phyloP scores from a whole-genome alignment of 805 yeast genomes.

The Saccharomycopsis javanensis region DNA sequence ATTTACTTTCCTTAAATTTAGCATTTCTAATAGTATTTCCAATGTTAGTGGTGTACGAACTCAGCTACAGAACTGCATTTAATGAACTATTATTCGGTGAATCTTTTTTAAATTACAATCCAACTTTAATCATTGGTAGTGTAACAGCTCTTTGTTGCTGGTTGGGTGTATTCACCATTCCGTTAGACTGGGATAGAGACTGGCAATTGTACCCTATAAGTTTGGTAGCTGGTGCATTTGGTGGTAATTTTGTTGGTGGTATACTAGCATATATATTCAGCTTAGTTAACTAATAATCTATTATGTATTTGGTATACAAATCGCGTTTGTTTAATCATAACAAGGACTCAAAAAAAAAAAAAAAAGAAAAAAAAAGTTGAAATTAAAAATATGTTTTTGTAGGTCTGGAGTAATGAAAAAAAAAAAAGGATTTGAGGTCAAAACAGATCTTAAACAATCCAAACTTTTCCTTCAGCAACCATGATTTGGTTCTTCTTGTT shows the following conservation, averaged over 20 bases:
- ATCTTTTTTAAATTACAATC: conserved; percentile 10
- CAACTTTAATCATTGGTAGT: conserved; percentile 14
- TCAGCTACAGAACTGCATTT: conserved; percentile 28
- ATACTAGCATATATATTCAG: conserved; percentile 3
- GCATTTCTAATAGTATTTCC: conserved; percentile 55
- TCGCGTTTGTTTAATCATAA: background rate
- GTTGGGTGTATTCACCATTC: conserved; percentile 90
- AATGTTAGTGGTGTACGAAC: conserved; percentile 42
- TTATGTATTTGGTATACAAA: background rate
- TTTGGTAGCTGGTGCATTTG: conserved; percentile 63
- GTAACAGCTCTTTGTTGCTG: conserved; percentile 57
- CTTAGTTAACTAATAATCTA: background rate
- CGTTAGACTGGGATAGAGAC: conserved; percentile 94
- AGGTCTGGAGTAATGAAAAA: too few relatives aligned
- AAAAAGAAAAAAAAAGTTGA: background rate
- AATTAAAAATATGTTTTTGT: too few relatives aligned
- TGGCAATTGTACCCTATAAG: conserved; percentile 98
- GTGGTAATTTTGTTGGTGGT: conserved; percentile 59
- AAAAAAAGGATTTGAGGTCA: background rate
- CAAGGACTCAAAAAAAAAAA: too few relatives aligned
- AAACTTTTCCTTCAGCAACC: conserved; percentile 39
- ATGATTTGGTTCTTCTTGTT: conserved; percentile 37
- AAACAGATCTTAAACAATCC: conserved; percentile 24
- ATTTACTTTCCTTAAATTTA: conserved; percentile 50
- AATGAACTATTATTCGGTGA: background rate